phyloP scores from a whole-genome alignment of 305 asterid species.

The Fraxinus floribunda region DNA sequence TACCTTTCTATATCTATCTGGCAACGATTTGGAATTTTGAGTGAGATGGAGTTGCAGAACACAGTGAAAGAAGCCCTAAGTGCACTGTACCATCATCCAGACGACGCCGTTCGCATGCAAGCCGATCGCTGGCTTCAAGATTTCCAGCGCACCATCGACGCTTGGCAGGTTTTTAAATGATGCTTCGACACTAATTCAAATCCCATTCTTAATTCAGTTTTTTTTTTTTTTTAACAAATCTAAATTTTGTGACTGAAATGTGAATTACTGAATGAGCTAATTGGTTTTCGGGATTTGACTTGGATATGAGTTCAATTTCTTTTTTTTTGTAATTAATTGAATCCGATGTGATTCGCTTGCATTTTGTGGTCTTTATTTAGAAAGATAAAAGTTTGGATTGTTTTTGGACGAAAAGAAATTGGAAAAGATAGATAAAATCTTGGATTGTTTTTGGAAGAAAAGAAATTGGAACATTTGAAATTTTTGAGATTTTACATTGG shows the following conservation, averaged over 20 bases:
- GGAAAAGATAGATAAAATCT: conserved; percentile 18
- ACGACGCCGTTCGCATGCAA: conserved; percentile 86
- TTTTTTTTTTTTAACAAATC: conserved; percentile 11
- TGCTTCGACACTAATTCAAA: background rate
- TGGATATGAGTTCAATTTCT: conserved; percentile 19
- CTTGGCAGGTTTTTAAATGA: conserved; percentile 81
- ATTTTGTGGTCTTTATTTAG: conserved; percentile 18
- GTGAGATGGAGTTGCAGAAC: conserved; percentile 81
- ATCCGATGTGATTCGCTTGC: conserved; percentile 19
- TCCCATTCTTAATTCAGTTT: conserved; percentile 11
- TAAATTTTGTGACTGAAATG: conserved; percentile 18
- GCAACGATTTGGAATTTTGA: conserved; percentile 26
- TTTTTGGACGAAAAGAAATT: background rate
- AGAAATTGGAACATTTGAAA: conserved; percentile 7
- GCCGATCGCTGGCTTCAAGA: conserved; percentile 99
- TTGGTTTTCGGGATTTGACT: conserved; percentile 10
- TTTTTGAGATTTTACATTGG: conserved; percentile 17
- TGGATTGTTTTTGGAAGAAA: background rate
- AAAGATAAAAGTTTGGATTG: conserved; percentile 17
- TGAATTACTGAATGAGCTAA: conserved; percentile 19
- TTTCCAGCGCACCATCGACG: conserved; percentile 93
- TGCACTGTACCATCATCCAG: conserved; percentile 95
- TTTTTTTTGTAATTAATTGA: background rate
- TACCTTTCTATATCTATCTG: conserved; percentile 7
- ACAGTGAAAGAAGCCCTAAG: conserved; percentile 97